A percentile compares a stretch with the other conserved stretches of the same genome.
phyloP scores from a whole-genome alignment of 1,284 basidiomycete genomes.

The Moesziomyces globuligerus region DNA sequence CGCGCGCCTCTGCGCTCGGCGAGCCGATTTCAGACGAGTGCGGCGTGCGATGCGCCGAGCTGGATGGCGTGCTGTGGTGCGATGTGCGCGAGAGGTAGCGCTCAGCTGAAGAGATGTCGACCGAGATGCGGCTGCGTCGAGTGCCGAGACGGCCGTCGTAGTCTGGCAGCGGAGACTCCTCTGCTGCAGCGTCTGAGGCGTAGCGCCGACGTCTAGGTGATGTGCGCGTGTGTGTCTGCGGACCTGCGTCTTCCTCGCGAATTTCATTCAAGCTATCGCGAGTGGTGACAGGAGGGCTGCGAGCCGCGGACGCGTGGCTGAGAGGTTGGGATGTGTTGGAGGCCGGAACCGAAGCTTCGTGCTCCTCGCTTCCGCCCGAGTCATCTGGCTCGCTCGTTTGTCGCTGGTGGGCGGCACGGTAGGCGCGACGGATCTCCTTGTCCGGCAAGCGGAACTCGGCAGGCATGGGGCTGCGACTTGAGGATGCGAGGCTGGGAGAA shows the following conservation, averaged over 20 bases:
- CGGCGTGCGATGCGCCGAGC: slow-evolving; percentile 13
- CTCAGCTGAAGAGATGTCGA: slow-evolving; percentile 44
- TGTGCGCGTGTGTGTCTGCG: not conserved
- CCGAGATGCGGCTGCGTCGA: slow-evolving; percentile 42
- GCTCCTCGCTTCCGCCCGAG: slow-evolving; percentile 20
- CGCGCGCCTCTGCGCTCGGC: slow-evolving; percentile 42
- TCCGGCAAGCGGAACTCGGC: slow-evolving; percentile 45
- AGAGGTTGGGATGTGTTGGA: not conserved
- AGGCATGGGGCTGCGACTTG: slow-evolving; percentile 40
- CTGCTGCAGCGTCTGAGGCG: slow-evolving; percentile 38
- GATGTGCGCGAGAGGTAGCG: slow-evolving; percentile 33
- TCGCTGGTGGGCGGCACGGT: slow-evolving; percentile 36
- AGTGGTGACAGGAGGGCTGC: slow-evolving; percentile 10
- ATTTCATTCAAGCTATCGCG: slow-evolving; percentile 34
- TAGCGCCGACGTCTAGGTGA: slow-evolving; percentile 28
- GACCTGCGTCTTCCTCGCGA: slow-evolving; percentile 20
- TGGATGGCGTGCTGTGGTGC: slow-evolving; percentile 36
- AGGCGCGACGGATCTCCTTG: slow-evolving; percentile 42
- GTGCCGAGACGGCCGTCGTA: slow-evolving; percentile 36
- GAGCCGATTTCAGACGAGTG: slow-evolving; percentile 31
- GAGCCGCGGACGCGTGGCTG: slow-evolving; percentile 2
- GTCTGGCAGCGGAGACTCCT: slow-evolving; percentile 14
- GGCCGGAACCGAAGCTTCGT: not conserved
- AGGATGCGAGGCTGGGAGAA: slow-evolving; percentile 5
- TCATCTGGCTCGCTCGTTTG: slow-evolving; percentile 19